These are phyloP conservation scores for Dactylonectria macrodidyma DNA, from an alignment of 2,329 filamentous ascomycete species.

Conservation along the genomic window DNA sequence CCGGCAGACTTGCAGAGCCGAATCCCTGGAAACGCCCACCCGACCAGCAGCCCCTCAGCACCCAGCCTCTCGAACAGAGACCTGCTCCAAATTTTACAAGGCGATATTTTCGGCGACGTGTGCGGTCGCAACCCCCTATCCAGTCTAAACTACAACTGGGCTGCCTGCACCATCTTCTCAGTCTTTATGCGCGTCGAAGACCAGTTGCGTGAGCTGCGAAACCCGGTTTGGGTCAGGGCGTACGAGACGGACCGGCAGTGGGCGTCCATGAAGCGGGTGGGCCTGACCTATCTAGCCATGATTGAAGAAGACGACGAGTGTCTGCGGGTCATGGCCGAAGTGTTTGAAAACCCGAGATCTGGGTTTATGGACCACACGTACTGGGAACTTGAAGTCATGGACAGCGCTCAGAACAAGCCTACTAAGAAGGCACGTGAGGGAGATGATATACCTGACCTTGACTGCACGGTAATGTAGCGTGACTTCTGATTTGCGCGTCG, in stretches of 20 bases:
- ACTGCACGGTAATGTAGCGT: too few species aligned
- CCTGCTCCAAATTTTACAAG: conserved; percentile 1
- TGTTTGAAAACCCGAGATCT: conserved; percentile 5
- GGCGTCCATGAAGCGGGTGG: not conserved
- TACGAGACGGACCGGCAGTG: conserved; percentile 1
- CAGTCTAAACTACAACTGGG: conserved; percentile 53
- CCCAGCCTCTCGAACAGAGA: not conserved
- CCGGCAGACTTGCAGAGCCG: not conserved
- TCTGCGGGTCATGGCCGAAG: conserved; percentile 22
- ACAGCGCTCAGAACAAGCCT: too few species aligned
- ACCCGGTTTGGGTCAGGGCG: conserved; percentile 33
- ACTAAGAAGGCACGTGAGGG: too few species aligned
- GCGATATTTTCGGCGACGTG: conserved; percentile 30
- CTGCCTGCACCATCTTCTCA: conserved; percentile 42
- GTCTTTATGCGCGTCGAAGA: conserved; percentile 49
- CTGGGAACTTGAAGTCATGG: conserved; percentile 26
- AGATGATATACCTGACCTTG: too few species aligned
- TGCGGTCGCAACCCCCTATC: conserved; percentile 44
- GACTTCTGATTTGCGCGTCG: too few species aligned
- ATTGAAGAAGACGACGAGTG: conserved; percentile 24
- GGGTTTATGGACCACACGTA: conserved; percentile 34
- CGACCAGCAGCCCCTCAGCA: not conserved
- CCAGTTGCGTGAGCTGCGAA: conserved; percentile 42
- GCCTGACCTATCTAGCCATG: conserved; percentile 23
- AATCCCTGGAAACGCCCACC: not conserved